Conservation (phyloP, 106 monocot species). For the Ottelia alismoides region DNA sequence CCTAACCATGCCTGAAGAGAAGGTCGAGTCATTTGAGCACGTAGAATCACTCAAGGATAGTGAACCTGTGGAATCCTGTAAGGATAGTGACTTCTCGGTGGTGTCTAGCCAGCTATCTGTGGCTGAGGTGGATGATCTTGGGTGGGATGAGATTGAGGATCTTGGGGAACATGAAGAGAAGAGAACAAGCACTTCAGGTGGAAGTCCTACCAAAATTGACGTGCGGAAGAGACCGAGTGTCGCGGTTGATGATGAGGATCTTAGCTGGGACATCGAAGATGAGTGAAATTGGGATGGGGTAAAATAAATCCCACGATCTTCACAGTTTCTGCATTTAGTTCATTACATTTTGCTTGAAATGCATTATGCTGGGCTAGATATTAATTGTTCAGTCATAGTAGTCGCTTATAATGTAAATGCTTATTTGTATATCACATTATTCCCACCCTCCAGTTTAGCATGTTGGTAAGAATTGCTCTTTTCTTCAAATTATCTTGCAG, state of each 20-base stretch:
- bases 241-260: conserved; percentile 67
- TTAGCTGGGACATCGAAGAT: conserved; percentile 98
- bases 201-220: conserved; percentile 31
- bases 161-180: conserved; percentile 71
- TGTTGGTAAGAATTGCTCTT: too few relatives aligned
- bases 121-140: conserved; percentile 77
- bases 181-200: conserved; percentile 18
- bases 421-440: too few relatives aligned
- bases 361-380: too few relatives aligned
- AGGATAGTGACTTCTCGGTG: conserved; percentile 55
- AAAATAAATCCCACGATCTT: too few relatives aligned
- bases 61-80: conserved; percentile 32
- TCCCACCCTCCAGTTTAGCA: too few relatives aligned
- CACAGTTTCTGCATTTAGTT: too few relatives aligned
- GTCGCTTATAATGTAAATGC: too few relatives aligned
- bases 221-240: conserved; percentile 49
- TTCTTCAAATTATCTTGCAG: too few relatives aligned
- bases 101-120: conserved; percentile 54
- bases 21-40: conserved; percentile 21
- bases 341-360: too few relatives aligned
- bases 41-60: conserved; percentile 14
- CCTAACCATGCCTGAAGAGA: conserved; percentile 5
- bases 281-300: conserved; percentile 25
- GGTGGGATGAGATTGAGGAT: conserved; percentile 97
- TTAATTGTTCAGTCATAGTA: too few relatives aligned